A percentile compares a stretch with the other conserved stretches of the same genome.
Evolutionary conservation across 106 monocot species (phyloP).

Genomic region (Triglochin maritima): DNA sequence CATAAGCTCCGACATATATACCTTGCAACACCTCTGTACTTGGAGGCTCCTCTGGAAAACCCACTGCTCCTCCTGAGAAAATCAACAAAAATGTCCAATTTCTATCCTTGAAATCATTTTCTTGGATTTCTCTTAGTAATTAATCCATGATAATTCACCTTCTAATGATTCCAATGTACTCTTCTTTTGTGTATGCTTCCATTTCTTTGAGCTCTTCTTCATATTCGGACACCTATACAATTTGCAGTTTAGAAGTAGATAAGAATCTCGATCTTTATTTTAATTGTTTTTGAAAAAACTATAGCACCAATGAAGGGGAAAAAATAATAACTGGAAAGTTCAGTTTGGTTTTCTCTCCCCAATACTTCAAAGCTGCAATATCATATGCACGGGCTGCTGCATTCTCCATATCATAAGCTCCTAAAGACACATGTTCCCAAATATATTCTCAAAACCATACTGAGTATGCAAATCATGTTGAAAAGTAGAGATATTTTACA

Average conservation of each 20-base stretch:
- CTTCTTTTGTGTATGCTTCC: conserved; percentile 58
- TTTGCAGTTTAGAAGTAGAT: too few species aligned
- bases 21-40: conserved; percentile 90
- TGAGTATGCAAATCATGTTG: background rate
- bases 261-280: too few species aligned
- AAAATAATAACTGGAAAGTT: conserved; percentile 51
- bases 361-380: conserved; percentile 83
- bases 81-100: background rate
- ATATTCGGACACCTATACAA: conserved; percentile 34
- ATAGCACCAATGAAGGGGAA: too few species aligned
- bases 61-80: conserved; percentile 79
- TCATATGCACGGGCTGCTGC: conserved; percentile 82
- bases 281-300: too few species aligned
- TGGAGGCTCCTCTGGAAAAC: conserved; percentile 82
- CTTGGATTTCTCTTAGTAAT: too few species aligned
- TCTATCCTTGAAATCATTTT: background rate
- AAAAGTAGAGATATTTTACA: background rate
- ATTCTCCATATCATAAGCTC: conserved; percentile 74
- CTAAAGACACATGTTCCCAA: conserved; percentile 8
- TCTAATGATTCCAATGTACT: conserved; percentile 70
- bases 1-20: conserved; percentile 5
- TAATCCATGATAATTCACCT: conserved; percentile 26
- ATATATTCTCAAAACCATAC: background rate
- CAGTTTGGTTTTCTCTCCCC: conserved; percentile 68
- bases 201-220: conserved; percentile 61